Evolutionary conservation across 2,329 filamentous ascomycete species (phyloP).

Genomic region (Hymenoscyphus linearis): DNA sequence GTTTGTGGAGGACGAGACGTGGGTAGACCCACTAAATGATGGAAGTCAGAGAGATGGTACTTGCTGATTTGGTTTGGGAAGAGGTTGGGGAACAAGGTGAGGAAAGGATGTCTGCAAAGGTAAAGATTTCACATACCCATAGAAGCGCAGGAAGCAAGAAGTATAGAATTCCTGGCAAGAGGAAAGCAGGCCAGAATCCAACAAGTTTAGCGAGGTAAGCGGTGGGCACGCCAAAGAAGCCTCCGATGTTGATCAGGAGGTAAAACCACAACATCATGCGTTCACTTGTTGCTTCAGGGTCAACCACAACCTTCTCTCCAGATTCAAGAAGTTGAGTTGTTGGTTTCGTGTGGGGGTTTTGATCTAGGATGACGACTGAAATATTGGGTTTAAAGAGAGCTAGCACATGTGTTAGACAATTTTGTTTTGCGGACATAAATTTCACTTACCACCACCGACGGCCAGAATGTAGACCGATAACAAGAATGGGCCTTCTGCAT

Average conservation of each 20-base stretch:
- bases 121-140: conserved; percentile 17
- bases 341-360: conserved; percentile 40
- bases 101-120: background rate
- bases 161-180: conserved; percentile 53
- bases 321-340: conserved; percentile 42
- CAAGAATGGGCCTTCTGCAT: conserved; percentile 49
- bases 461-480: conserved; percentile 26
- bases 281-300: conserved; percentile 52
- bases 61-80: background rate
- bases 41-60: background rate
- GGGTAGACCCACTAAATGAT: conserved; percentile 31
- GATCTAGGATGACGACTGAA: conserved; percentile 56
- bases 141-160: conserved; percentile 50
- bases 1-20: conserved; percentile 40
- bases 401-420: conserved; percentile 50
- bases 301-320: conserved; percentile 55
- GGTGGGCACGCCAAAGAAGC: conserved; percentile 41
- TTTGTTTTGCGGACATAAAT: conserved; percentile 46
- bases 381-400: conserved; percentile 71
- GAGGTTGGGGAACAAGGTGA: background rate
- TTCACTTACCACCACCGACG: conserved; percentile 33
- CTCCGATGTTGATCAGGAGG: conserved; percentile 64
- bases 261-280: conserved; percentile 51
- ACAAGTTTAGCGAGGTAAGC: conserved; percentile 40
- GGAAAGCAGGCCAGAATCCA: conserved; percentile 46